Evolutionary conservation across 1,284 basidiomycete species (phyloP).

Genomic region (Pisolithus thermaeus): DNA sequence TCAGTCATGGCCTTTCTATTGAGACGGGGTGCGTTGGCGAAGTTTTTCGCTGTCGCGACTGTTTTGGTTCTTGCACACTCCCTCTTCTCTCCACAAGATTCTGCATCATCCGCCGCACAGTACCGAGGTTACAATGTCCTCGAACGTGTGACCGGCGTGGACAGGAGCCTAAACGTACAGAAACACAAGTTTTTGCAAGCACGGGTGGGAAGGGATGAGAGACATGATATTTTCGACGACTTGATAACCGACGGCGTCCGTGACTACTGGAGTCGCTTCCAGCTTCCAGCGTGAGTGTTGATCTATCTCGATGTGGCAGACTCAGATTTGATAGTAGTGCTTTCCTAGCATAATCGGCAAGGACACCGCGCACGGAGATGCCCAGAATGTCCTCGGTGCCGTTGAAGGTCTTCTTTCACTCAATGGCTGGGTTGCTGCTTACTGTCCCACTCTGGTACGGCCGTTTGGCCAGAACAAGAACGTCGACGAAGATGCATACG

Average conservation of each 20-base stretch:
- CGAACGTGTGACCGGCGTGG: constrained; percentile 77
- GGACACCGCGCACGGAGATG: constrained; percentile 83
- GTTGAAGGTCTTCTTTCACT: constrained; percentile 88
- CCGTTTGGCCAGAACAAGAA: constrained; percentile 89
- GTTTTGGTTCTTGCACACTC: constrained; percentile 15
- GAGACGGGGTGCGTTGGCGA: constrained; percentile 18
- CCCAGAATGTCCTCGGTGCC: constrained; percentile 78
- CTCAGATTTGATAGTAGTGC: constrained; percentile 2
- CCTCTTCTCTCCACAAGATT: constrained; percentile 11
- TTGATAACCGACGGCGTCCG: constrained; percentile 70
- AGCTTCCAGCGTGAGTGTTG: constrained; percentile 73
- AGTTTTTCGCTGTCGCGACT: constrained; percentile 9
- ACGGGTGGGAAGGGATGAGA: constrained; percentile 78
- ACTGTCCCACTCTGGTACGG: constrained; percentile 83
- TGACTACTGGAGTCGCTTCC: constrained; percentile 90
- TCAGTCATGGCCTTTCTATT: constrained; percentile 20
- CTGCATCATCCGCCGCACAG: constrained; percentile 15
- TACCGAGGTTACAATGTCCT: constrained; percentile 58
- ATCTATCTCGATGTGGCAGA: neutral
- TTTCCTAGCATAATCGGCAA: constrained; percentile 60
- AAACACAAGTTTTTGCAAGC: constrained; percentile 83
- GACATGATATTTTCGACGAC: constrained; percentile 72
- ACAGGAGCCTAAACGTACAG: constrained; percentile 81
- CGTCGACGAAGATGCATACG: constrained; percentile 76
- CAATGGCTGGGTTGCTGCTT: constrained; percentile 98